Percentiles rank a stretch among this genome's conserved stretches.
Evolutionary conservation across 352 stramenopile species (phyloP).

Genomic region (Globisporangium lucens): DNA sequence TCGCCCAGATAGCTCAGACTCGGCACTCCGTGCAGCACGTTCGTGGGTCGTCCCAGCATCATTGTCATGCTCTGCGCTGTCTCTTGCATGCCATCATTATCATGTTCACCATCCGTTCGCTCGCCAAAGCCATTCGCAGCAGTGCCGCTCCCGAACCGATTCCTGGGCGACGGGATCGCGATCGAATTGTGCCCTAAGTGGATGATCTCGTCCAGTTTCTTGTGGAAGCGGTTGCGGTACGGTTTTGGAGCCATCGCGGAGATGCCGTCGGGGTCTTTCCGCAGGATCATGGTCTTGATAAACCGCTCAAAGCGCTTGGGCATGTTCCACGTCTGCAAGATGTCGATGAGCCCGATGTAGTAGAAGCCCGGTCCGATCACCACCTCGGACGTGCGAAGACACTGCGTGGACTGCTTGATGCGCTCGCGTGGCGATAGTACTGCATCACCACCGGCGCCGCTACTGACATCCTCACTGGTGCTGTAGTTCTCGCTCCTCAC

Average conservation of each 20-base stretch:
- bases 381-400: conserved; percentile 65
- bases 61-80: conserved; percentile 54
- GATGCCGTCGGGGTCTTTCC: conserved; percentile 70
- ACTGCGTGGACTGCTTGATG: conserved; percentile 60
- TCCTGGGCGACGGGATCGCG: conserved; percentile 20
- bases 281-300: conserved; percentile 60
- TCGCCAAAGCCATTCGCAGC: background rate
- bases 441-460: no score
- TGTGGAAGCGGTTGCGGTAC: conserved; percentile 69
- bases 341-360: conserved; percentile 88
- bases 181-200: conserved; percentile 53
- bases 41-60: conserved; percentile 1
- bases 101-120: background rate
- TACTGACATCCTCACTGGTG: background rate
- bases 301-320: conserved; percentile 75
- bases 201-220: conserved; percentile 73
- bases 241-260: conserved; percentile 66
- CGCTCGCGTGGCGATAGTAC: conserved; percentile 5
- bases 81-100: conserved; percentile 63
- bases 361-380: conserved; percentile 83
- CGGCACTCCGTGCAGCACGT: conserved; percentile 7
- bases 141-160: background rate
- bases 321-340: conserved; percentile 79
- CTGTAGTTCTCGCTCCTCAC: background rate
- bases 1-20: conserved; percentile 4